Evolutionary conservation across 306 rosid genomes (phyloP).

Genomic region (Carpinus fangiana): DNA sequence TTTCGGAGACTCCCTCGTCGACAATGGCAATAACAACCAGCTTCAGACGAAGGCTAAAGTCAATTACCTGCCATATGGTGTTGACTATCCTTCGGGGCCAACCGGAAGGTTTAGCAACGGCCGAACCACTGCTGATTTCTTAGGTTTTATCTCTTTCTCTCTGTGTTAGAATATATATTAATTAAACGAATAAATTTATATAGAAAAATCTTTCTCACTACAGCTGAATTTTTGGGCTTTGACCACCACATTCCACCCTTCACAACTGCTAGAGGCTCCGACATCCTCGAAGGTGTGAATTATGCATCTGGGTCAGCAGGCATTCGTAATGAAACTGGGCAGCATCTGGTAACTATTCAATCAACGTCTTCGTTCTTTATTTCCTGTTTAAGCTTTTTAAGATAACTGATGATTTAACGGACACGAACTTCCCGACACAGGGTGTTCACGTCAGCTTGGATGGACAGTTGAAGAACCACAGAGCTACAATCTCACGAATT

Average conservation of each 20-base stretch:
- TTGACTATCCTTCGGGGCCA: conserved; percentile 59
- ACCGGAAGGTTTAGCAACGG: conserved; percentile 68
- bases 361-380: too few species aligned
- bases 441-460: conserved; percentile 44
- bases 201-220: neutral
- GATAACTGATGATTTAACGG: too few species aligned
- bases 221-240: conserved; percentile 72
- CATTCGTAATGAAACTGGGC: conserved; percentile 48
- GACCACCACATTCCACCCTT: conserved; percentile 50
- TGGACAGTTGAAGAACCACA: conserved; percentile 45
- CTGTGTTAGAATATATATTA: too few species aligned
- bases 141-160: conserved; percentile 38
- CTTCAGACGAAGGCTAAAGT: conserved; percentile 49
- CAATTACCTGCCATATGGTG: conserved; percentile 61
- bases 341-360: conserved; percentile 19
- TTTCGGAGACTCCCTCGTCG: conserved; percentile 72
- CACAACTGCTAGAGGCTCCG: conserved; percentile 19
- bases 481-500: conserved; percentile 22
- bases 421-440: conserved; percentile 21
- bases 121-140: conserved; percentile 48
- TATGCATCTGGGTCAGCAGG: conserved; percentile 79
- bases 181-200: neutral
- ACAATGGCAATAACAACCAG: conserved; percentile 61
- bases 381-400: too few species aligned
- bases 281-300: conserved; percentile 54